A percentile compares a stretch with the other conserved stretches of the same genome.
phyloP scores from a whole-genome alignment of 164 flowering plant species.

The Kingdonia uniflora region DNA sequence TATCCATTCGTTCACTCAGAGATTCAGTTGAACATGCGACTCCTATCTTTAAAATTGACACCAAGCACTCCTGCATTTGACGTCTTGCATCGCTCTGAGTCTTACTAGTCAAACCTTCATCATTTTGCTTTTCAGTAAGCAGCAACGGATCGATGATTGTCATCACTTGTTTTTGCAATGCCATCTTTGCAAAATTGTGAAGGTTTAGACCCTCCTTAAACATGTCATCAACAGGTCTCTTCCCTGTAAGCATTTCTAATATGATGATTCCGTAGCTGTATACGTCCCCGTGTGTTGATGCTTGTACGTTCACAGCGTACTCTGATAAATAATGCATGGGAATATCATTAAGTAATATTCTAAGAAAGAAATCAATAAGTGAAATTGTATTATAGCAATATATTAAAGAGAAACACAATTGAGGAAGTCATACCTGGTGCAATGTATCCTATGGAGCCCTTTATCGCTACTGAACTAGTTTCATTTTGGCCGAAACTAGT shows the following conservation, averaged over 20 bases:
- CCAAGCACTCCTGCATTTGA: conserved; percentile 2
- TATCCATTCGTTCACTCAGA: conserved; percentile 4
- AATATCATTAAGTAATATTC: too few species aligned
- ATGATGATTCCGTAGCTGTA: conserved; percentile 22
- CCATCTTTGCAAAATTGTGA: conserved; percentile 5
- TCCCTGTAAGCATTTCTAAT: conserved; percentile 12
- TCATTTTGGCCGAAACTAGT: not conserved
- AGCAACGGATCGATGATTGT: conserved; percentile 7
- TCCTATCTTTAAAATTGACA: conserved; percentile 4
- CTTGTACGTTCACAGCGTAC: conserved; percentile 15
- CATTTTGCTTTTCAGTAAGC: conserved; percentile 1
- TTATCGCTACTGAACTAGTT: not conserved
- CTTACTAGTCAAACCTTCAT: too few species aligned
- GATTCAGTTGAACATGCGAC: conserved; percentile 5
- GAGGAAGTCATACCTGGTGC: too few species aligned
- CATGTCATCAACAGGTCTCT: conserved; percentile 7
- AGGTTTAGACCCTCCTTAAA: conserved; percentile 13
- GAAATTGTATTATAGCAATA: too few species aligned
- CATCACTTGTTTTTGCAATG: not conserved
- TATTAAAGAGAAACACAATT: too few species aligned
- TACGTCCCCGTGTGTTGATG: too few species aligned
- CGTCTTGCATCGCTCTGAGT: too few species aligned
- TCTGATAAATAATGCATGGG: too few species aligned
- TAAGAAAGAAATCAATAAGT: too few species aligned
- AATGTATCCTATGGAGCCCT: not conserved